A percentile compares a stretch with the other conserved stretches of the same genome.
These are phyloP conservation scores for Eucalyptus tenuipes DNA, from an alignment of 345 rosid species.

Conservation along the genomic window DNA sequence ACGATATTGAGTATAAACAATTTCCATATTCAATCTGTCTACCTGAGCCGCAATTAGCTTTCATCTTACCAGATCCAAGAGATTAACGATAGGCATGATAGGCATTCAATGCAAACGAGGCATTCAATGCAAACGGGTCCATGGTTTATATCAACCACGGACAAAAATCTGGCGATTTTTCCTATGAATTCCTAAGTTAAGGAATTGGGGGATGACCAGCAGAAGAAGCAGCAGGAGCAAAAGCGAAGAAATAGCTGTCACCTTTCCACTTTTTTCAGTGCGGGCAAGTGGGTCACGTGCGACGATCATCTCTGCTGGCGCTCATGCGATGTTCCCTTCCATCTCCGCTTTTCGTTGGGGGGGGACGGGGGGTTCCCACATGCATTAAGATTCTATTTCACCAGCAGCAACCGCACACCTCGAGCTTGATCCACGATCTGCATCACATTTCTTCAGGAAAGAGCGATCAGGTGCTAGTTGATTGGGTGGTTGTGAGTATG, in stretches of 20 bases:
- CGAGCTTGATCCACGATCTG: background rate
- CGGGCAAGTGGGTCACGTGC: background rate
- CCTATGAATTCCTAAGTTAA: background rate
- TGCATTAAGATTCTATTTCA: background rate
- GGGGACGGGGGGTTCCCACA: background rate
- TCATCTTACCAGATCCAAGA: background rate
- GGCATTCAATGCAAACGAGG: background rate
- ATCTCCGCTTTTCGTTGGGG: background rate
- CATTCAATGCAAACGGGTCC: background rate
- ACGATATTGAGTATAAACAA: background rate
- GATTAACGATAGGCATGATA: too few species aligned
- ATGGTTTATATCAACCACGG: background rate
- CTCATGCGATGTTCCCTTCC: background rate
- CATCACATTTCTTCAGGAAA: background rate
- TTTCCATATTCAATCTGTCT: background rate
- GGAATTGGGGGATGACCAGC: background rate
- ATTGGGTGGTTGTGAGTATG: background rate
- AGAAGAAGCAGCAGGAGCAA: background rate
- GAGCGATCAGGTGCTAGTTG: background rate
- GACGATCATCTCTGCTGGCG: background rate
- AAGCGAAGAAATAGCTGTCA: background rate
- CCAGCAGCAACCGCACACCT: background rate
- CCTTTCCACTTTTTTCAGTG: background rate
- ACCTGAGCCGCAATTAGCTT: fast-evolving
- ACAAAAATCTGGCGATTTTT: background rate